Percentiles rank a stretch among this genome's conserved stretches.
These are phyloP conservation scores for Russula brevipes DNA, from an alignment of 768 basidiomycete genomes.

Conservation along the genomic window DNA sequence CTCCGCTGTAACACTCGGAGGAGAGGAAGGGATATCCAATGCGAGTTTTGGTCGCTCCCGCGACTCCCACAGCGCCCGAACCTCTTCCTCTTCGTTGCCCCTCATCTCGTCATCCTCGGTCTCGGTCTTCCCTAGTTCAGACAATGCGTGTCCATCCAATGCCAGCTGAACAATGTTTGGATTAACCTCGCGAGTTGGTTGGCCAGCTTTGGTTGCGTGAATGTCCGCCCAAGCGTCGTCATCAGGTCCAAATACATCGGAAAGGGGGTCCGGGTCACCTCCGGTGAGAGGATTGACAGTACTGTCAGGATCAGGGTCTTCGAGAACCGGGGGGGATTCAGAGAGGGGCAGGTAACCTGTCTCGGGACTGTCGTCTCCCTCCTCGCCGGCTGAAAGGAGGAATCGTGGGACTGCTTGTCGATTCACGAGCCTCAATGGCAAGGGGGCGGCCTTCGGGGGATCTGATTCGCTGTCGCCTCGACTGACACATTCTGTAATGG, in stretches of 20 bases:
- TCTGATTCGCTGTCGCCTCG: slow-evolving; percentile 27
- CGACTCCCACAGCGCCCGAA: slow-evolving; percentile 27
- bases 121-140: slow-evolving; percentile 27
- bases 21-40: slow-evolving; percentile 41
- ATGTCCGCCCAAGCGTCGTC: slow-evolving; percentile 58
- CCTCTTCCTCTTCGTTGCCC: slow-evolving; percentile 40
- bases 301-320: slow-evolving; percentile 37
- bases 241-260: slow-evolving; percentile 62
- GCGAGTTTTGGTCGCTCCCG: slow-evolving; percentile 31
- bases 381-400: slow-evolving; percentile 25
- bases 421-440: slow-evolving; percentile 46
- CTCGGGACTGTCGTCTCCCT: slow-evolving; percentile 23
- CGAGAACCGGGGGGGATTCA: slow-evolving; percentile 26
- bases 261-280: slow-evolving; percentile 44
- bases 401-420: slow-evolving; percentile 34
- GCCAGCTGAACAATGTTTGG: slow-evolving; percentile 51
- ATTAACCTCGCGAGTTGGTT: slow-evolving; percentile 28
- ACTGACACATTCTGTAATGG: slow-evolving; percentile 25
- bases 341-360: slow-evolving; percentile 9
- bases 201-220: slow-evolving; percentile 34
- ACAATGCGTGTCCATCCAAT: slow-evolving; percentile 41
- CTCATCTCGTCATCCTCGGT: slow-evolving; percentile 36
- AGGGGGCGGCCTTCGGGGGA: slow-evolving; percentile 34
- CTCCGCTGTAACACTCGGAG: slow-evolving; percentile 29
- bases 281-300: background rate